Evolutionary conservation across 169 alveolate genomes (phyloP), one percentile per base, ranked within the genome.

Genomic region (Babesia sp.): DNA sequence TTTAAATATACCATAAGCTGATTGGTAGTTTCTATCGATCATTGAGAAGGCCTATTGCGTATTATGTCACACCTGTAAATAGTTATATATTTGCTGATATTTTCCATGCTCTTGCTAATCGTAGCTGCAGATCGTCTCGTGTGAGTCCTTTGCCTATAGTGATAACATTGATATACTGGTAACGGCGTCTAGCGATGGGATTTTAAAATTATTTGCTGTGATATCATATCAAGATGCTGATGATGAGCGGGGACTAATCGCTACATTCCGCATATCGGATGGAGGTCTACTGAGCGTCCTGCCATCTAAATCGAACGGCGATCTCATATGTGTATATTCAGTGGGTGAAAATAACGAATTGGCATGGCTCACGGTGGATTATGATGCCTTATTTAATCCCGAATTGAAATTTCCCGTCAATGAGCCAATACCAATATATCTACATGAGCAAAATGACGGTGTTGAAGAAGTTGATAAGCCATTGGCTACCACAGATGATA

Each of bases 181-280:
- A 24, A 50, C 67, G 34, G 79, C 77, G 22, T 78, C 86, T n/a
- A 50, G 66, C 57, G 73, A 78, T 46, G 86, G 86, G 0, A 69
- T 57, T 8, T 14, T 78, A 55, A 69, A 58, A 57, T 22, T 69
- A 1, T 55, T 8, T 3, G 48, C 39, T 3, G 45, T 54, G 58
- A 42, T 14, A 29, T 9, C 34, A 24, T 61, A 45, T 11, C 46
- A 64, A 16, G 41, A 37, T 16, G 74, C n/a, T 3, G 9, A 11
- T n/a, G 28, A 20, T 29, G 56, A 75, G 20, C 57, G 42, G 16
- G 58, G 36, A 44, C 63, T 72, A 26, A 50, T 72, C 1, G 68
- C 37, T 20, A 72, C 71, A 3, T 45, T 61, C 33, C 63, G 46
- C 34, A 22, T 72, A 8, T 20, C 64, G 36, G 16, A 28, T 28